Base-by-base conservation (phyloP, 371 early-diverging fungal genomes). In the Mucor indicus region DNA sequence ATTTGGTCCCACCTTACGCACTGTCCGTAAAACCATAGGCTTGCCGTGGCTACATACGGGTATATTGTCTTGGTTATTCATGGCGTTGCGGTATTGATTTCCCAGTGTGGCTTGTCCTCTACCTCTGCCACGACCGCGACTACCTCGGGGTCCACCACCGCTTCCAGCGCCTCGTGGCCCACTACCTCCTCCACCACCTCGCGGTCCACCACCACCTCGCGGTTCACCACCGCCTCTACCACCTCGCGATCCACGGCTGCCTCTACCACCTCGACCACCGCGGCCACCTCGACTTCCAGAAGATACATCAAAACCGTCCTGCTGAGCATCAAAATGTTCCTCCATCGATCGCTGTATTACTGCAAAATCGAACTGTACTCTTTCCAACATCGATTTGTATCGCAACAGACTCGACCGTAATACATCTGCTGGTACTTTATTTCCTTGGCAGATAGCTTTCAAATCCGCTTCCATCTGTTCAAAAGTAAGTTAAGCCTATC, bases 401-500 rank as follows among this genome's bases (percentile, higher is more conserved):
- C 77, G 65, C 11, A 64, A 52, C 6, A 90, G 43, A 35, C 72
- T 75, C 23, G 85, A 72, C 3, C 48, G 50, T 0, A 89, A 51
- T 0, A 92, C 93, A 1, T 80, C 69, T 2, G 69, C 77, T 30
- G 80, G 78, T 0, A 64, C 53, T 24, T 72, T 76, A 21, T 13
- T 35, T 0, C 94, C 92, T 13, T 76, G 61, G 63, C 87, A 86
- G 13, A 94, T 90, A 6, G 53, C 52, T 36, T 79, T 80, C 39
- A 93, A 67, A 54, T 84, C 81, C 3, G 66, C 73, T 54, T 92
- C 93, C 71, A 86, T 81, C 83, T 87, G 55, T 13, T 13, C 11
- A 16, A 25, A 25, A 4, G 15, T 37, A 29, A 19, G 15, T 8
- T 12, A 31, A 2, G 0, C 19, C 23, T 25, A 31, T 3, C 2